Conservation (phyloP, 805 yeast species). For the Ogataea zsoltii region DNA sequence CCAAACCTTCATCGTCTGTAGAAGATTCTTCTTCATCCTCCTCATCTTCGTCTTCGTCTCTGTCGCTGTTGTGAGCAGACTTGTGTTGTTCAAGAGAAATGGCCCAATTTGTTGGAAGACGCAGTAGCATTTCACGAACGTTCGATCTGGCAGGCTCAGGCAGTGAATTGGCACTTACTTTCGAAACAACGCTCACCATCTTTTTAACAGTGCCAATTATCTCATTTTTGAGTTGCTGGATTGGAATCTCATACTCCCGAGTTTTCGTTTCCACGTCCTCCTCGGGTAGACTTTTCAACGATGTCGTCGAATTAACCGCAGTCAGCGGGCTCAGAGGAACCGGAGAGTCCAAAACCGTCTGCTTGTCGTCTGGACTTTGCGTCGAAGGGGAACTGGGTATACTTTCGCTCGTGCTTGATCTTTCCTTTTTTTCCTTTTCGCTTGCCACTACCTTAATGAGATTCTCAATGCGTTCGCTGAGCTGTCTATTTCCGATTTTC, state of each 20-base stretch:
- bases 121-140: slow-evolving; percentile 75
- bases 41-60: slow-evolving; percentile 18
- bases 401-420: slow-evolving; percentile 2
- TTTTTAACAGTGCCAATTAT: slow-evolving; percentile 87
- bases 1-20: slow-evolving; percentile 31
- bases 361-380: not conserved
- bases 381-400: not conserved
- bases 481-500: slow-evolving; percentile 76
- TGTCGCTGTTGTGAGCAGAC: slow-evolving; percentile 8
- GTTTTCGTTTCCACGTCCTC: slow-evolving; percentile 9
- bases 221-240: slow-evolving; percentile 68
- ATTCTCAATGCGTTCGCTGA: slow-evolving; percentile 63
- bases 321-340: slow-evolving; percentile 18
- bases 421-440: slow-evolving; percentile 19
- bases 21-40: slow-evolving; percentile 8
- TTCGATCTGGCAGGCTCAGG: slow-evolving; percentile 79
- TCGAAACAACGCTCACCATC: slow-evolving; percentile 81
- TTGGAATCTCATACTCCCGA: slow-evolving; percentile 22
- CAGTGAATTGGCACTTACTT: slow-evolving; percentile 72
- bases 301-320: slow-evolving; percentile 21
- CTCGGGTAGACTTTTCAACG: slow-evolving; percentile 16
- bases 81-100: slow-evolving; percentile 30
- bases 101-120: slow-evolving; percentile 77
- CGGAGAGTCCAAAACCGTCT: slow-evolving; percentile 5
- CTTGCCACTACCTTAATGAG: slow-evolving; percentile 39